Percentiles rank a stretch among this genome's conserved stretches.
Conservation (phyloP, 192 early-diverging fungal genomes). For the Cladochytrium replicatum region DNA sequence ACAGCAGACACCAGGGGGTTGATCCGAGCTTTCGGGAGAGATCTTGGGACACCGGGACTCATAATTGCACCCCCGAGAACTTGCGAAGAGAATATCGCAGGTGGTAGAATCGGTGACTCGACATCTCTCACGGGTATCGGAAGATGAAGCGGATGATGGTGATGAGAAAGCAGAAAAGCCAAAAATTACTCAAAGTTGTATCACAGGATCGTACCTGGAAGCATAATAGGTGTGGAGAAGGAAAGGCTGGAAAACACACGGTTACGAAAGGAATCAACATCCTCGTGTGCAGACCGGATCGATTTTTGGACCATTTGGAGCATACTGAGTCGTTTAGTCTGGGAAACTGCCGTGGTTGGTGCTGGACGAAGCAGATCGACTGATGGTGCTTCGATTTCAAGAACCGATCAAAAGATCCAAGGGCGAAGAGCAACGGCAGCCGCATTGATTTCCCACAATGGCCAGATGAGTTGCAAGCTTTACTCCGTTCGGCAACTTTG, state of each 20-base stretch:
- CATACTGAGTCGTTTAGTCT: conserved; percentile 67
- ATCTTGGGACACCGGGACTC: conserved; percentile 79
- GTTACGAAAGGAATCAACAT: conserved; percentile 80
- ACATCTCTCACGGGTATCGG: conserved; percentile 72
- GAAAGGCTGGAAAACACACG: conserved; percentile 83
- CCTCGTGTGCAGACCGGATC: conserved; percentile 92
- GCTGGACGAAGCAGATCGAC: conserved; percentile 93
- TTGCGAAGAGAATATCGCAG: conserved; percentile 84
- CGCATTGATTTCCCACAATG: conserved; percentile 17
- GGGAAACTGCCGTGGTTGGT: conserved; percentile 87
- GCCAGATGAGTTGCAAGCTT: conserved; percentile 34
- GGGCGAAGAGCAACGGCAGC: conserved; percentile 2
- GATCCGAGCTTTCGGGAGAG: conserved; percentile 26
- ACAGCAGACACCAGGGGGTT: conserved; percentile 6
- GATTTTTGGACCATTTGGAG: conserved; percentile 90
- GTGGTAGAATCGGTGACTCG: conserved; percentile 60
- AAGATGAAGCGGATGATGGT: conserved; percentile 70
- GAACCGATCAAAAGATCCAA: conserved; percentile 31
- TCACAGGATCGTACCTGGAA: conserved; percentile 75
- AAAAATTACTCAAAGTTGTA: conserved; percentile 67
- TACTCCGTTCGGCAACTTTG: conserved; percentile 85
- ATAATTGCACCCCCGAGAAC: conserved; percentile 94
- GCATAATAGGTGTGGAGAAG: conserved; percentile 79
- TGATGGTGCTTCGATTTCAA: conserved; percentile 86
- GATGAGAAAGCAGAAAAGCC: conserved; percentile 64